A percentile compares a stretch with the other conserved stretches of the same genome.
These are phyloP conservation scores for Magnolia changhungtana DNA, from an alignment of 164 flowering plant genomes.

Conservation along the genomic window DNA sequence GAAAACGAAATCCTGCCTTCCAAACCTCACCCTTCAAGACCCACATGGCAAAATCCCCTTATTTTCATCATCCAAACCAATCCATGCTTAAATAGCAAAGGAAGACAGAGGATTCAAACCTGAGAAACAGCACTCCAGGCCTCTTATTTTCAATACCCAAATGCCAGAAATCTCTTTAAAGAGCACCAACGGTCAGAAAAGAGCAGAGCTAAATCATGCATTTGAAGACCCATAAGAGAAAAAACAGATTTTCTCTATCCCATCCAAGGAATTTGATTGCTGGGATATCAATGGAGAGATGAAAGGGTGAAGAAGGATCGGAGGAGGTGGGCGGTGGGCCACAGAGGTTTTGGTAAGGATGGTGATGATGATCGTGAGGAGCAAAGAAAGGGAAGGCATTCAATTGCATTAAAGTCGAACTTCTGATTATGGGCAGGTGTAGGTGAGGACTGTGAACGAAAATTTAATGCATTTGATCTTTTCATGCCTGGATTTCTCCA, in stretches of 20 bases:
- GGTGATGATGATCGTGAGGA: slow-evolving; percentile 25
- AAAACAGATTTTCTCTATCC: background rate
- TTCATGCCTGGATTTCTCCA: slow-evolving; percentile 41
- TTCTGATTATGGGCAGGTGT: slow-evolving; percentile 44
- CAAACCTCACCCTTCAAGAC: background rate
- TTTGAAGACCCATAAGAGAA: background rate
- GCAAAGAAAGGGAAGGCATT: slow-evolving; percentile 12
- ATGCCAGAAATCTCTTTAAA: background rate
- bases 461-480: slow-evolving; percentile 52
- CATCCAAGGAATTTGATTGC: background rate
- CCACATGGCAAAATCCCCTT: slow-evolving; percentile 4
- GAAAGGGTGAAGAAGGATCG: background rate
- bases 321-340: slow-evolving; percentile 16
- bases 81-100: background rate
- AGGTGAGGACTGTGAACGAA: slow-evolving; percentile 62
- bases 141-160: background rate
- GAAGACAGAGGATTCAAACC: background rate
- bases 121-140: background rate
- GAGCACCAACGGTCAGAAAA: background rate
- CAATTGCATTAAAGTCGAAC: slow-evolving; percentile 34
- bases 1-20: background rate
- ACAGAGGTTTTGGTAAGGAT: slow-evolving; percentile 16
- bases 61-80: background rate
- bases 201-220: background rate
- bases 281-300: background rate